Conservation (phyloP, 768 basidiomycete genomes). For the Sarcodon sp. region DNA sequence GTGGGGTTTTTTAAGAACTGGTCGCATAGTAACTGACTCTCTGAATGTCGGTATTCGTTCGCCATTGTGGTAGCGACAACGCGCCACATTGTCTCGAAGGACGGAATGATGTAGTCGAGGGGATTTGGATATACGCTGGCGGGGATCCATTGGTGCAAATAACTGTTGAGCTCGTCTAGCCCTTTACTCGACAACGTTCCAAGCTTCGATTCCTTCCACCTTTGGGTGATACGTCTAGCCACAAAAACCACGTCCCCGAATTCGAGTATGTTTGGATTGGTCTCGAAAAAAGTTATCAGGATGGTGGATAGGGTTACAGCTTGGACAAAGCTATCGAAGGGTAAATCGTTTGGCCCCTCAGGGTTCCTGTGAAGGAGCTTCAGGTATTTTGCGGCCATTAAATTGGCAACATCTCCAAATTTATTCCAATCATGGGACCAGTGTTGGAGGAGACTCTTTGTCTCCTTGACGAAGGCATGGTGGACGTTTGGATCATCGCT, state of each 20-base stretch:
- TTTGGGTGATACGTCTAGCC: conserved; percentile 26
- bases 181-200: too few species aligned
- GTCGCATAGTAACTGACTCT: conserved; percentile 17
- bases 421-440: conserved; percentile 17
- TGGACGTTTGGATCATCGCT: conserved; percentile 23
- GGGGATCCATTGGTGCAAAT: conserved; percentile 29
- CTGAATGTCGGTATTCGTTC: conserved; percentile 19
- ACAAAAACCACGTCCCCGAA: conserved; percentile 22
- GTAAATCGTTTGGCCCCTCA: neutral
- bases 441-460: neutral
- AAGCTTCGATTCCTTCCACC: conserved; percentile 34
- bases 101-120: conserved; percentile 40
- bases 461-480: conserved; percentile 17
- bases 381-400: conserved; percentile 12
- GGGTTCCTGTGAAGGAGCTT: neutral
- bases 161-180: conserved; percentile 19
- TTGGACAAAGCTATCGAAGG: conserved; percentile 30
- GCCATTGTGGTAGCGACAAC: conserved; percentile 34
- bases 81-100: conserved; percentile 54
- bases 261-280: conserved; percentile 17
- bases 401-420: conserved; percentile 17
- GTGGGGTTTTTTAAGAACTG: conserved; percentile 22
- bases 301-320: conserved; percentile 29
- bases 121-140: conserved; percentile 20
- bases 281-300: conserved; percentile 26